Evolutionary conservation across 345 rosid species (phyloP).

Genomic region (Reutealis trisperma): DNA sequence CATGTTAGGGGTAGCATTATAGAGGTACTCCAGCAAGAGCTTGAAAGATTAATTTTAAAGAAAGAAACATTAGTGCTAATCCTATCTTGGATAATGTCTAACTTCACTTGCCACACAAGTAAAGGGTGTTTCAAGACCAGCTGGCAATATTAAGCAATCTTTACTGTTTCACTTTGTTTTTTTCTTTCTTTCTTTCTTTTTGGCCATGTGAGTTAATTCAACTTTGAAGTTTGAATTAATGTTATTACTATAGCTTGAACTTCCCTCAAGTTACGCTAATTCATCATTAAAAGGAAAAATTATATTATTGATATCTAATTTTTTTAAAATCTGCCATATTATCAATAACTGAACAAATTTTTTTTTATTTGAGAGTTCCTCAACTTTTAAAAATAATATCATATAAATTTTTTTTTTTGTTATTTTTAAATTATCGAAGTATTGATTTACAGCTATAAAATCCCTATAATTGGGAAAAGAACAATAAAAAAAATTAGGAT

Average conservation of each 20-base stretch:
- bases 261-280: constrained; percentile 15
- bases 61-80: too few relatives aligned
- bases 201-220: not conserved
- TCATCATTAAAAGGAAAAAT: not conserved
- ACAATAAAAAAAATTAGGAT: too few relatives aligned
- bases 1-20: too few relatives aligned
- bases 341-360: too few relatives aligned
- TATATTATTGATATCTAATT: not conserved
- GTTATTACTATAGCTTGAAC: not conserved
- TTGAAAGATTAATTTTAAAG: not conserved
- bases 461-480: too few relatives aligned
- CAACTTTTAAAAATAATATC: too few relatives aligned
- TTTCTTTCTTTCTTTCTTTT: not conserved
- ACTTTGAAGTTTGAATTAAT: constrained; percentile 1
- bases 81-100: not conserved
- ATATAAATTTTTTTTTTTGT: too few relatives aligned
- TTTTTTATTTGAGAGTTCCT: too few relatives aligned
- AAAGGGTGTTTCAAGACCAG: constrained; percentile 17
- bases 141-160: constrained; percentile 15
- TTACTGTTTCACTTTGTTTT: constrained; percentile 1
- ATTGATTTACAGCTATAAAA: not conserved
- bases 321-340: too few relatives aligned
- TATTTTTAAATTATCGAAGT: too few relatives aligned
- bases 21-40: too few relatives aligned
- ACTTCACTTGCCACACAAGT: constrained; percentile 31